Evolutionary conservation across 805 yeast species (phyloP), one percentile per base, ranked within the genome.

Genomic region (Candida ficus): DNA sequence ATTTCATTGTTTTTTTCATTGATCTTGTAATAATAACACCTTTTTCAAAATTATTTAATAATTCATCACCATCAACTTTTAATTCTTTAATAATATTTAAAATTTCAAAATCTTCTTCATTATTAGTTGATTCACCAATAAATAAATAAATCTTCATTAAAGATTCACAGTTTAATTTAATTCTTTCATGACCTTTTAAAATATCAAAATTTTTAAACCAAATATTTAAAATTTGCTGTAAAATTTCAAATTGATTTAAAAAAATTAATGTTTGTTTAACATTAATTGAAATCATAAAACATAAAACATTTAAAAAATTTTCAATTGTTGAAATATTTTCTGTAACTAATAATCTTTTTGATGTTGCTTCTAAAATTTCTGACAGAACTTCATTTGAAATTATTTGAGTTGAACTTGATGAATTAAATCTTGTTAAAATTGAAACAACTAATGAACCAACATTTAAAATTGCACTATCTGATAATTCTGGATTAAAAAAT

Each of bases 171-270:
- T 72, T 74, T 37, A 67, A 77, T 46, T 75, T 70, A 36, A 90
- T 87, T 43, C 78, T 78, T 21, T 79, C 84, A 21, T 45, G 43
- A 0, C 97, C 96, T 44, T 91, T 70, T 29, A 90, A 75, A 2
- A 82, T 78, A 50, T 86, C 91, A 60, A 87, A 90, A 3, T 87
- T 74, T 20, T 76, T 77, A 36, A 91, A 72, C 98, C 98, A 93
- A 38, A 84, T 80, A 2, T 82, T 80, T 38, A 91, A 58, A 1
- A 87, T 76, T 4, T 72, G 61, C 19, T 65, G 64, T 12, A 42
- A 20, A 9, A 89, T 64, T 7, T 50, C 57, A 8, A 66, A 41
- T 6, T 48, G 48, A 17, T 68, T 63, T 38, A 91, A 69, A 42
- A 87, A 80, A 29, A 76, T 68, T 3, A 90, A 62, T 28, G 87